Base-by-base conservation (phyloP, 371 early-diverging fungal genomes). In the Mucor plumbeus region DNA sequence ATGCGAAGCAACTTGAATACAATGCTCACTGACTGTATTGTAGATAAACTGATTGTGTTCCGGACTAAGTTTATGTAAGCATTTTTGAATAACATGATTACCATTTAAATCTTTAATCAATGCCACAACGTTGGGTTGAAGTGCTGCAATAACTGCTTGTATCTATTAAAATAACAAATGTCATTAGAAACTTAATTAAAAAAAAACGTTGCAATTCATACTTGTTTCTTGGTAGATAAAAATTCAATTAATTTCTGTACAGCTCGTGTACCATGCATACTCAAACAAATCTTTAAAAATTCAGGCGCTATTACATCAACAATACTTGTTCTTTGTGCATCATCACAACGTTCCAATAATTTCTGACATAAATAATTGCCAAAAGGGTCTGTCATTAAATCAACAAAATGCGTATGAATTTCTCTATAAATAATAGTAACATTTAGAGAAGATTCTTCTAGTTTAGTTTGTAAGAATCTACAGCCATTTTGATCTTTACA, bases 31-130 rank as follows among this genome's bases (percentile, higher is more conserved):
- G 39, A 99, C 95, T 21, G 93, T 92, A 64, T 95, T 88, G 69
- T 92, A 95, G 56, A 97, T 90, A 69, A 97, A 97, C 85, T 94
- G 91, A 65, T 93, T 93, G 69, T 94, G 79, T 61, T 88, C 86
- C 5, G 88, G 74, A 5, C 87, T 80, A 43, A 95, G 74, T 21
- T 87, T 81, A 71, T 91, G 90, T 50, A 99, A 86, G 70, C 96
- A 97, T 78, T 98, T 99, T 82, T 99, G 99, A 59, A 99, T 91
- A 21, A 99, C 99, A 74, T 99, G 99, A 80, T 99, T 99, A 58
- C 99, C 99, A 75, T 99, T 99, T 48, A 97, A 86, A 72, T 97
- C 97, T 70, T 95, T 93, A 67, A 98, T 94, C 58, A 98, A 75
- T 14, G 90, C 81, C 9, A 96, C 93, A 2, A 96, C 92, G 66